phyloP scores from a whole-genome alignment of 2,329 filamentous ascomycete species.

The Aspergillus sp. region DNA sequence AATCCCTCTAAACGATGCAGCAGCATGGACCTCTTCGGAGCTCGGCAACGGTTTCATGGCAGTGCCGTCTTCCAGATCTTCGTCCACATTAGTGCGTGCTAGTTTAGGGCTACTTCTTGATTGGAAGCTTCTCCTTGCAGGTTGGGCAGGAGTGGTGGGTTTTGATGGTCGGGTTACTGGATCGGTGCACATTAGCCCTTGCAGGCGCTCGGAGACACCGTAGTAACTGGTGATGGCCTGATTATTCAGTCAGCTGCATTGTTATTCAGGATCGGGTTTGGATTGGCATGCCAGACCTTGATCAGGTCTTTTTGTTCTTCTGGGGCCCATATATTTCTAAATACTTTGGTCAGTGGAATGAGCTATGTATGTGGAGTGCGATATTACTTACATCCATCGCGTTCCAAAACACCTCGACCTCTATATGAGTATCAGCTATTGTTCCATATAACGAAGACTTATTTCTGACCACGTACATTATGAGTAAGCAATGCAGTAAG shows the following conservation, averaged over 20 bases:
- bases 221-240: conserved; percentile 60
- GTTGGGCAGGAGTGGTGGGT: conserved; percentile 16
- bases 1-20: conserved; percentile 32
- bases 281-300: conserved; percentile 30
- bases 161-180: conserved; percentile 41
- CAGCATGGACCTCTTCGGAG: conserved; percentile 21
- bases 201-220: conserved; percentile 66
- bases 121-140: conserved; percentile 13
- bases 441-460: not conserved
- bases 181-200: conserved; percentile 62
- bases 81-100: conserved; percentile 20
- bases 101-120: conserved; percentile 12
- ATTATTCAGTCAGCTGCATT: conserved; percentile 4
- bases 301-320: conserved; percentile 59
- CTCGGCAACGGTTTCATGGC: conserved; percentile 24
- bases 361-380: too few species aligned
- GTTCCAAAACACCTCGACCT: conserved; percentile 54
- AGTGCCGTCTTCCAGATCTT: conserved; percentile 36
- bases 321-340: conserved; percentile 69
- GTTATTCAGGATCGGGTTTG: not conserved
- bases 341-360: not conserved
- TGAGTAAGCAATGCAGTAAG: conserved; percentile 34
- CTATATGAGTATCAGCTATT: conserved; percentile 23
- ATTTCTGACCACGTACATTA: conserved; percentile 26
- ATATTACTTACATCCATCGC: conserved; percentile 65